Evolutionary conservation across 148 eudicot species (phyloP).

Genomic region (Vaccinium macrocarpon): DNA sequence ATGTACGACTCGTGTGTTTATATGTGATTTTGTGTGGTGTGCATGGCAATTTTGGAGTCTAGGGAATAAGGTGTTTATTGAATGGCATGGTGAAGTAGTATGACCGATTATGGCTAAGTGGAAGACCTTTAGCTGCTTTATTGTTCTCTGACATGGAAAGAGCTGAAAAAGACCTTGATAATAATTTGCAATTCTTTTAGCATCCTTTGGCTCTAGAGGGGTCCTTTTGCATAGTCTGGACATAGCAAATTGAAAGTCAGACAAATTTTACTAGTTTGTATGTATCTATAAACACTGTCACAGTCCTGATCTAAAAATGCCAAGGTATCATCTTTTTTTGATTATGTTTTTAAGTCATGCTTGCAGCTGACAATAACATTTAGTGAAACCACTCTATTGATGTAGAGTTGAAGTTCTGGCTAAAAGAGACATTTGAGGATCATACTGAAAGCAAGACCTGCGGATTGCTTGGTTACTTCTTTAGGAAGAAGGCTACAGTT

Average conservation of each 20-base stretch:
- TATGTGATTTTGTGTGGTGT: neutral
- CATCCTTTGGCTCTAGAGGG: neutral
- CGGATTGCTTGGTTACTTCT: neutral
- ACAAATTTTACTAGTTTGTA: neutral
- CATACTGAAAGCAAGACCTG: neutral
- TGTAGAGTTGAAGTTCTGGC: neutral
- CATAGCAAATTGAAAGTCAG: neutral
- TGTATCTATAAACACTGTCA: neutral
- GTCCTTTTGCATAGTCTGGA: neutral
- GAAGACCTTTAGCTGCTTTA: neutral
- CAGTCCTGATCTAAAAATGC: neutral
- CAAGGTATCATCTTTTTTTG: neutral
- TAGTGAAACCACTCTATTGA: neutral
- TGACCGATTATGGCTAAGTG: neutral
- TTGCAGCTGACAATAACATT: neutral
- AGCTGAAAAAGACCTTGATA: neutral
- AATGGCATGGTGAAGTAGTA: neutral
- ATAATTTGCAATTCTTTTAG: neutral
- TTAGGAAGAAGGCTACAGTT: neutral
- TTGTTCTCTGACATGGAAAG: neutral
- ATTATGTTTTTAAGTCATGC: neutral
- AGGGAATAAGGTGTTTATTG: neutral
- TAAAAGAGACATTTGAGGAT: neutral
- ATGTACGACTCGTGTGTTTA: neutral
- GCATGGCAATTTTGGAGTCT: neutral